A percentile compares a stretch with the other conserved stretches of the same genome.
Evolutionary conservation across 257 asterid species (phyloP).

Genomic region (Solanum sitiens): DNA sequence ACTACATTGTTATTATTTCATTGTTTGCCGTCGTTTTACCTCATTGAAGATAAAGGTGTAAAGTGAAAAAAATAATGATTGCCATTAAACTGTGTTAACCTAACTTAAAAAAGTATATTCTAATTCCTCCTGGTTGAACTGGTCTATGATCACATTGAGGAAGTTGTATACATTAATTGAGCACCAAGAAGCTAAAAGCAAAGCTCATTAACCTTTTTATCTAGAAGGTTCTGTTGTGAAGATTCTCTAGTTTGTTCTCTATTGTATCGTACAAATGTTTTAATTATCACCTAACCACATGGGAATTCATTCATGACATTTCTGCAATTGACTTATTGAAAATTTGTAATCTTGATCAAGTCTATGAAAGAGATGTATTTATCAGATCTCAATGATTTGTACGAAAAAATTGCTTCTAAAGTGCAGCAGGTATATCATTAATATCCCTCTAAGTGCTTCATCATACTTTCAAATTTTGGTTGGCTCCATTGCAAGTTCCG

Average conservation of each 20-base stretch:
- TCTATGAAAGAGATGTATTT: neutral
- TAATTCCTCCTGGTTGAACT: neutral
- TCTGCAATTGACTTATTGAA: neutral
- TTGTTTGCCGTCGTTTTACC: neutral
- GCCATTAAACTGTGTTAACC: neutral
- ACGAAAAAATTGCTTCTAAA: neutral
- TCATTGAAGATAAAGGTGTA: neutral
- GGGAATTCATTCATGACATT: neutral
- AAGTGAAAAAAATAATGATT: neutral
- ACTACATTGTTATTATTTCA: neutral
- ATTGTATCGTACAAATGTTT: neutral
- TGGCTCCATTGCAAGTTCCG: no score
- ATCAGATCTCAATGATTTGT: neutral
- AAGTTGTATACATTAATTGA: neutral
- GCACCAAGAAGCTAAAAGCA: neutral
- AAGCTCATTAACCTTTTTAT: neutral
- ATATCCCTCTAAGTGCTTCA: neutral
- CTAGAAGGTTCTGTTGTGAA: neutral
- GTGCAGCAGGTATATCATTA: neutral
- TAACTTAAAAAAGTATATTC: neutral
- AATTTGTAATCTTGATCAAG: neutral
- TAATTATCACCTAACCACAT: neutral
- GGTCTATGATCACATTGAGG: neutral
- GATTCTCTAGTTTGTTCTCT: neutral
- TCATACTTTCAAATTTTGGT: no score